A percentile compares a stretch with the other conserved stretches of the same genome.
Evolutionary conservation across 495 filamentous ascomycete genomes (phyloP).

Genomic region (Glonium stellatum): DNA sequence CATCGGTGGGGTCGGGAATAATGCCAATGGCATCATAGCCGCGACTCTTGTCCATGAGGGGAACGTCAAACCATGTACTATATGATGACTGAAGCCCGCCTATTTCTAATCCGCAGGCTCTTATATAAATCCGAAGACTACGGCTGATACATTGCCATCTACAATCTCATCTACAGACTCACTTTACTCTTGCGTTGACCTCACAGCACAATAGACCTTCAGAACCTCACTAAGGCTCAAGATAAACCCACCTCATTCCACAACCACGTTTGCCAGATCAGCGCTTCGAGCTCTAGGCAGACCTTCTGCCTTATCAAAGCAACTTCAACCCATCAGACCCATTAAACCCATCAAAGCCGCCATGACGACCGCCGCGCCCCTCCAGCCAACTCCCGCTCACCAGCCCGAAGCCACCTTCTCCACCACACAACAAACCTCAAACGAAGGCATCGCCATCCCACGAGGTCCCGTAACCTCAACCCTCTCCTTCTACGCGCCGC

Average conservation of each 20-base stretch:
- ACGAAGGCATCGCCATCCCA: slow-evolving; percentile 43
- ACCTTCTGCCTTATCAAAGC: background rate
- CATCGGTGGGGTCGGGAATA: slow-evolving; percentile 26
- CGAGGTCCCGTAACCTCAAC: slow-evolving; percentile 57
- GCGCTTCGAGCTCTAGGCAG: background rate
- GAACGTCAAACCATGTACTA: background rate
- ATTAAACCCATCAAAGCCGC: slow-evolving; percentile 4
- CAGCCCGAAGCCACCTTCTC: slow-evolving; percentile 8
- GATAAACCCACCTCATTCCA: background rate
- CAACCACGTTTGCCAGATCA: slow-evolving; percentile 11
- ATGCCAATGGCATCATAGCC: slow-evolving; percentile 24
- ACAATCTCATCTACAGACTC: background rate
- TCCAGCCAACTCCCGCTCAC: slow-evolving; percentile 27
- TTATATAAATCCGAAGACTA: slow-evolving; percentile 6
- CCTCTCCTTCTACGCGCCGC: slow-evolving; percentile 63
- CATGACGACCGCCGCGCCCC: slow-evolving; percentile 34
- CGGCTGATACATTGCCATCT: background rate
- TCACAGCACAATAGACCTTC: background rate
- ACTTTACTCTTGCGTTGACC: background rate
- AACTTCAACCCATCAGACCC: background rate
- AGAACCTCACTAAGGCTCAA: slow-evolving; percentile 3
- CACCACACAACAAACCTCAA: slow-evolving; percentile 12
- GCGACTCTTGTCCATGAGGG: slow-evolving; percentile 7
- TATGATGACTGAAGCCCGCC: slow-evolving; percentile 5
- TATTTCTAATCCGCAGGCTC: slow-evolving; percentile 20